Evolutionary conservation across 768 basidiomycete genomes (phyloP).

Genomic region (Phylloporus rhodoxanthus): DNA sequence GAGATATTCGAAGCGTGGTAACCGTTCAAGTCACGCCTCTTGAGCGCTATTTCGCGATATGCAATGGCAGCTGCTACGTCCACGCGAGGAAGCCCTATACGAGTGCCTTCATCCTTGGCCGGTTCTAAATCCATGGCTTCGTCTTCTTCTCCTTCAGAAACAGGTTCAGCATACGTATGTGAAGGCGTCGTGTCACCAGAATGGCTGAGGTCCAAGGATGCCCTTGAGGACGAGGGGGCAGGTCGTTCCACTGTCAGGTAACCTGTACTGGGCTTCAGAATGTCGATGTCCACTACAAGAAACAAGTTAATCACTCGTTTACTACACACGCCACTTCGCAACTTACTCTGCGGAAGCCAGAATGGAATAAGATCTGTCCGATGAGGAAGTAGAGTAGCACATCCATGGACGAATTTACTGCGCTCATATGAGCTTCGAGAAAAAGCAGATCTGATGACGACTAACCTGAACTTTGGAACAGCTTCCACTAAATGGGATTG

Average conservation of each 20-base stretch:
- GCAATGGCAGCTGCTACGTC: slow-evolving; percentile 82
- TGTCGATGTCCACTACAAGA: slow-evolving; percentile 82
- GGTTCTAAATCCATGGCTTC: slow-evolving; percentile 62
- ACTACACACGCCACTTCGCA: neutral
- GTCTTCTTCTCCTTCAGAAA: slow-evolving; percentile 94
- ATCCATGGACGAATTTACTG: slow-evolving; percentile 95
- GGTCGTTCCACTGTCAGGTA: slow-evolving; percentile 78
- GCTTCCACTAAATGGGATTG: slow-evolving; percentile 94
- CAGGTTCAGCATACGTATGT: slow-evolving; percentile 71
- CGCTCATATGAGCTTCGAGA: slow-evolving; percentile 2
- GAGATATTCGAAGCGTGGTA: slow-evolving; percentile 8
- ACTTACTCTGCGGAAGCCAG: slow-evolving; percentile 92
- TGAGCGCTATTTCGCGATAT: slow-evolving; percentile 77
- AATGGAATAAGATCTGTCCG: slow-evolving; percentile 96
- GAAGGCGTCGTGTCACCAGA: slow-evolving; percentile 40
- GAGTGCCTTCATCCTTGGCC: slow-evolving; percentile 75
- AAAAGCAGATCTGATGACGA: neutral
- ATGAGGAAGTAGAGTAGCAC: slow-evolving; percentile 84
- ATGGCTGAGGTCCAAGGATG: slow-evolving; percentile 39
- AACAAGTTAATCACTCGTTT: neutral
- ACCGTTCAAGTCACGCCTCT: slow-evolving; percentile 32
- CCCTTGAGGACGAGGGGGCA: slow-evolving; percentile 37
- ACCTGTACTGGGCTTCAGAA: slow-evolving; percentile 85
- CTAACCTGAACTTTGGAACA: slow-evolving; percentile 92
- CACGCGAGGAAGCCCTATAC: slow-evolving; percentile 66